phyloP scores from a whole-genome alignment of 805 yeast species.

The Kodamaea jinghongensis region DNA sequence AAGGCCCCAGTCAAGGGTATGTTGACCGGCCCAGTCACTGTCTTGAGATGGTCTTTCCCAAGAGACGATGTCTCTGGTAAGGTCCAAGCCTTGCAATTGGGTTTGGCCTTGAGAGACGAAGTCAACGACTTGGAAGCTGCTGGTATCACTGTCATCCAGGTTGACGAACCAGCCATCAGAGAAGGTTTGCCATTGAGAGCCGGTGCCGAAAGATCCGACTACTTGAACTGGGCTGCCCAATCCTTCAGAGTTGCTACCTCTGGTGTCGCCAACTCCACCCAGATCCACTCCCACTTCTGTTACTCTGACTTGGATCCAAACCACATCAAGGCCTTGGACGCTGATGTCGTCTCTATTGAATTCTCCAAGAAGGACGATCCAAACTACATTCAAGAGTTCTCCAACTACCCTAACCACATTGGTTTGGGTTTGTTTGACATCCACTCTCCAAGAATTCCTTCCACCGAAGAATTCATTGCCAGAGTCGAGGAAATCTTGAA shows the following conservation, averaged over 20 bases:
- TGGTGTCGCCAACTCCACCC: constrained; percentile 92
- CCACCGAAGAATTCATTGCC: constrained; percentile 91
- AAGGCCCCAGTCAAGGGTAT: constrained; percentile 98
- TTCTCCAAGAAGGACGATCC: constrained; percentile 99
- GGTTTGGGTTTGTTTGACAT: constrained; percentile 99
- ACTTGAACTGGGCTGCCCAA: constrained; percentile 98
- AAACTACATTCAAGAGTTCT: constrained; percentile 95
- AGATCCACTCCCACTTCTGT: constrained; percentile 99
- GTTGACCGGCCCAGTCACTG: constrained; percentile 99
- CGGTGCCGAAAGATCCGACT: constrained; percentile 93
- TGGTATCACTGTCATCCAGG: constrained; percentile 97
- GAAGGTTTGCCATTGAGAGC: constrained; percentile 99
- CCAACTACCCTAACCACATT: constrained; percentile 98
- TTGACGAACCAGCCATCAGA: constrained; percentile 99
- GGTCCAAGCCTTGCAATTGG: constrained; percentile 94
- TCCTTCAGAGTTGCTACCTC: constrained; percentile 99
- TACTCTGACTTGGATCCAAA: constrained; percentile 99
- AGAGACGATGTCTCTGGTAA: constrained; percentile 94
- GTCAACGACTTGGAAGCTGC: constrained; percentile 98
- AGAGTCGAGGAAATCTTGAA: constrained; percentile 93
- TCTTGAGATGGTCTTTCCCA: constrained; percentile 99
- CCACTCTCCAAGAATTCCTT: constrained; percentile 99
- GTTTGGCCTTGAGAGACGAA: constrained; percentile 97
- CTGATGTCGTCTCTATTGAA: constrained; percentile 98
- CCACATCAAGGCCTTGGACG: constrained; percentile 99